Percentiles rank a stretch among this genome's conserved stretches.
These are phyloP conservation scores for Emergomyces africanus DNA, from an alignment of 2,329 filamentous ascomycete genomes.

Conservation along the genomic window DNA sequence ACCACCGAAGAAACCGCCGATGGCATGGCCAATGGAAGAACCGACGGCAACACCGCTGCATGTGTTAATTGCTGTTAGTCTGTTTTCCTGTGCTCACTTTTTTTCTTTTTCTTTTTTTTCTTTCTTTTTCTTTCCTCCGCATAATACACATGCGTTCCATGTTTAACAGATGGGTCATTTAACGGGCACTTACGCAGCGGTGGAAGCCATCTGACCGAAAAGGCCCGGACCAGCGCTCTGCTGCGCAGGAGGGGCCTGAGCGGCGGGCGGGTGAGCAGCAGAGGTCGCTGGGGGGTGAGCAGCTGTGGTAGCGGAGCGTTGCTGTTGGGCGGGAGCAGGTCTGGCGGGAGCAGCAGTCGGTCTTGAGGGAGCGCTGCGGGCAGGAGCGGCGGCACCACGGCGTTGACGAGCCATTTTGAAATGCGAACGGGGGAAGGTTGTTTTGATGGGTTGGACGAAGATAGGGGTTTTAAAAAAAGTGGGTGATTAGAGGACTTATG, in stretches of 20 bases:
- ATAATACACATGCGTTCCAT: background rate
- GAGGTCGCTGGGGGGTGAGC: slow-evolving; percentile 44
- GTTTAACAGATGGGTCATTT: background rate
- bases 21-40: slow-evolving; percentile 86
- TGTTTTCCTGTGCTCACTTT: slow-evolving; percentile 2
- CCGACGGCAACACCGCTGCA: slow-evolving; percentile 88
- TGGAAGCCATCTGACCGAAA: slow-evolving; percentile 94
- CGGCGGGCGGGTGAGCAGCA: slow-evolving; percentile 44
- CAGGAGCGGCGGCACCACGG: slow-evolving; percentile 45
- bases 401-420: slow-evolving; percentile 64
- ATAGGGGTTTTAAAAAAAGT: background rate
- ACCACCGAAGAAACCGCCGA: slow-evolving; percentile 78
- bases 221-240: slow-evolving; percentile 62
- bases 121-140: background rate
- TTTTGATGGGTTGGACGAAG: slow-evolving; percentile 1
- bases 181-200: slow-evolving; percentile 70
- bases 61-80: slow-evolving; percentile 15
- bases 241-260: slow-evolving; percentile 31
- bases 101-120: background rate
- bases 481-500: background rate
- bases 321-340: slow-evolving; percentile 44
- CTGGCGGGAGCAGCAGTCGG: slow-evolving; percentile 50
- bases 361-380: slow-evolving; percentile 49
- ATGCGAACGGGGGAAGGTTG: slow-evolving; percentile 6
- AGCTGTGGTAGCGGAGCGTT: slow-evolving; percentile 58